Conservation (phyloP, 371 early-diverging fungal species). For the Mucor velutinosus region DNA sequence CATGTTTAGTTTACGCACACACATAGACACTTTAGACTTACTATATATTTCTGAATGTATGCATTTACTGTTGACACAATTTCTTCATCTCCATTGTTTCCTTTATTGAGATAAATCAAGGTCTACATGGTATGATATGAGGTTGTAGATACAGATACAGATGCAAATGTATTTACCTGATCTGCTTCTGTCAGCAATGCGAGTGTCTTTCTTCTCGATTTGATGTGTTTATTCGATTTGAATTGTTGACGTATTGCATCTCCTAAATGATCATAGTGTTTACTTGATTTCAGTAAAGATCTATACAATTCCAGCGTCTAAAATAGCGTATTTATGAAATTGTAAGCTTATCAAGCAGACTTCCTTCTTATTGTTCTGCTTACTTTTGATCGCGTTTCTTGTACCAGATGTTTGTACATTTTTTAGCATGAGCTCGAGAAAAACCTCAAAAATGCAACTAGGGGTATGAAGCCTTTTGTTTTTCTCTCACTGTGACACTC, state of each 20-base stretch:
- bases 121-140: slow-evolving; percentile 4
- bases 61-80: background rate
- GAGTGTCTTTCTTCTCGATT: slow-evolving; percentile 11
- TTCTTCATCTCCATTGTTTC: background rate
- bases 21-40: background rate
- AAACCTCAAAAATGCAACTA: background rate
- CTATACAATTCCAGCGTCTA: slow-evolving; percentile 28
- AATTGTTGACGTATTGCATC: slow-evolving; percentile 10
- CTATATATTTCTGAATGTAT: background rate
- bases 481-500: background rate
- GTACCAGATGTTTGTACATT: background rate
- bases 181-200: slow-evolving; percentile 12
- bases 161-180: slow-evolving; percentile 5
- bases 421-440: too few relatives aligned
- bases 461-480: too few relatives aligned
- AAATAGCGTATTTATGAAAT: background rate
- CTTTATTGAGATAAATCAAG: slow-evolving; percentile 5
- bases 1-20: background rate
- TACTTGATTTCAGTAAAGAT: slow-evolving; percentile 16
- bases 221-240: slow-evolving; percentile 9
- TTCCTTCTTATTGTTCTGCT: background rate
- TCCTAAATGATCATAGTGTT: slow-evolving; percentile 9
- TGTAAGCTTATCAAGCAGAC: background rate
- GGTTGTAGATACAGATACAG: background rate
- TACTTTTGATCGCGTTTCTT: slow-evolving; percentile 13